phyloP scores from a whole-genome alignment of 2,329 filamentous ascomycete genomes.

The Mycosphaerella sp. region DNA sequence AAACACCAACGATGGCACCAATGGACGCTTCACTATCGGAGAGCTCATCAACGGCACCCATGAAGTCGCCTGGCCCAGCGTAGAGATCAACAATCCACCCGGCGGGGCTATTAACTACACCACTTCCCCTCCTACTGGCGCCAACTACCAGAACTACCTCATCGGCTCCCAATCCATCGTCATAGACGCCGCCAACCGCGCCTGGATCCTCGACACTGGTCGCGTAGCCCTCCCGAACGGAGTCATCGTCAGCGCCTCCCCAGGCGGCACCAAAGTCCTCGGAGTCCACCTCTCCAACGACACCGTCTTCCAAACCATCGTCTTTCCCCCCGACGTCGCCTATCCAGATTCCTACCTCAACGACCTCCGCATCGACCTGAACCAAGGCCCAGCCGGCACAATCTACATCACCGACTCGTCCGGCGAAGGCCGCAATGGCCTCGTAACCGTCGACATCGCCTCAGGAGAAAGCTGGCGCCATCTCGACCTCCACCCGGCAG shows the following conservation, averaged over 20 bases:
- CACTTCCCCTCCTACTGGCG: slow-evolving; percentile 42
- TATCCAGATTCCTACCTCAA: slow-evolving; percentile 48
- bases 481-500: slow-evolving; percentile 39
- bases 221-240: slow-evolving; percentile 41
- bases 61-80: slow-evolving; percentile 41
- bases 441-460: slow-evolving; percentile 47
- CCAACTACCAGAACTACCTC: slow-evolving; percentile 46
- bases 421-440: slow-evolving; percentile 45
- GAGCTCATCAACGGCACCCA: slow-evolving; percentile 42
- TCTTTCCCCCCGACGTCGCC: slow-evolving; percentile 45
- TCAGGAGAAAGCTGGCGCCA: slow-evolving; percentile 47
- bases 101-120: slow-evolving; percentile 49
- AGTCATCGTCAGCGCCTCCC: slow-evolving; percentile 40
- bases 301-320: slow-evolving; percentile 46
- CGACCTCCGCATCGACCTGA: slow-evolving; percentile 51
- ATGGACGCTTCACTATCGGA: slow-evolving; percentile 45
- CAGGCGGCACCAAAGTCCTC: slow-evolving; percentile 49
- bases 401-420: slow-evolving; percentile 51
- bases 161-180: slow-evolving; percentile 50
- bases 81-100: slow-evolving; percentile 45
- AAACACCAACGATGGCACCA: slow-evolving; percentile 41
- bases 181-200: slow-evolving; percentile 45
- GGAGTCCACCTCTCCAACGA: slow-evolving; percentile 45
- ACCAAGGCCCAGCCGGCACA: slow-evolving; percentile 40
- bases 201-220: slow-evolving; percentile 52